These are phyloP conservation scores for Fusarium sp. DNA, from an alignment of 2,329 filamentous ascomycete genomes.

Conservation along the genomic window DNA sequence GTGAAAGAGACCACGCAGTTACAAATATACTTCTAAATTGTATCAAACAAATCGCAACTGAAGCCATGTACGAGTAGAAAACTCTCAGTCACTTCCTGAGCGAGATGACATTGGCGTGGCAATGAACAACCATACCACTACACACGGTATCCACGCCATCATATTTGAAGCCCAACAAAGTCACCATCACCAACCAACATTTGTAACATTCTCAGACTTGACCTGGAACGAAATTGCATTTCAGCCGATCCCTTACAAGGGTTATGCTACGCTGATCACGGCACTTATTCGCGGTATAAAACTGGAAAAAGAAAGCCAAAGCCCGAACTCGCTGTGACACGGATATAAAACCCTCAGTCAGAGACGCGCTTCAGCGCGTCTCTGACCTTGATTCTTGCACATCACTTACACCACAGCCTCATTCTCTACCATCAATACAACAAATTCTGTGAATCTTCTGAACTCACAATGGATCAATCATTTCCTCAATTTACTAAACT, in stretches of 20 bases:
- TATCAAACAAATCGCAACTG: neutral
- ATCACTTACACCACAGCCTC: neutral
- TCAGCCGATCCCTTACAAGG: neutral
- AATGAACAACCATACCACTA: neutral
- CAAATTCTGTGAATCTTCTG: neutral
- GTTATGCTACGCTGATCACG: neutral
- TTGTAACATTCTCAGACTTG: neutral
- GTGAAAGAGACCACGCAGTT: too few relatives aligned
- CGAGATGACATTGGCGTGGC: neutral
- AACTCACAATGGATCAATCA: neutral
- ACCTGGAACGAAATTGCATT: neutral
- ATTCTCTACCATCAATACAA: neutral
- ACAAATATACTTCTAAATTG: neutral
- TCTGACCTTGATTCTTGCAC: slow-evolving; percentile 6
- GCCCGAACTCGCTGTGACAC: neutral
- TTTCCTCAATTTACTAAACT: slow-evolving; percentile 41
- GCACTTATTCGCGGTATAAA: neutral
- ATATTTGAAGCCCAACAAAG: neutral
- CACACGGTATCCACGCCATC: neutral
- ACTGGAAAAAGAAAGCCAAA: neutral
- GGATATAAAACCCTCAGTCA: neutral
- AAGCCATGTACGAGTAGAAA: neutral
- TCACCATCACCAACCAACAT: neutral
- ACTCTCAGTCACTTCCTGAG: rapidly evolving
- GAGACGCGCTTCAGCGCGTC: slow-evolving; percentile 17